Percentiles rank a stretch among this genome's conserved stretches.
Conservation (phyloP, 108 stramenopile genomes). For the Cyclotella atomus region DNA sequence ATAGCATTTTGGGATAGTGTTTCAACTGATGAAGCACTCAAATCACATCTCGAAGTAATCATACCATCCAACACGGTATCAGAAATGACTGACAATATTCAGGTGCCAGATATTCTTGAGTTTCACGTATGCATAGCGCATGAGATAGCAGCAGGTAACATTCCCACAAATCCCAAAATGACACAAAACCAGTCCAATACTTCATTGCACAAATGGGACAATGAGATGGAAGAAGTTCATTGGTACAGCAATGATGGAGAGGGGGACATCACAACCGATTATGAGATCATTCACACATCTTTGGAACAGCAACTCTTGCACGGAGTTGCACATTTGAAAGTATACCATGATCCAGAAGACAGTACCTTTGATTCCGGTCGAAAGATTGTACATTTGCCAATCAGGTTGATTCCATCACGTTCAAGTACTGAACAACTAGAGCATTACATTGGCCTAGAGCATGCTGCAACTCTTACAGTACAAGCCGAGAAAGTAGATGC, state of each 20-base stretch:
- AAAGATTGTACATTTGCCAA: constrained; percentile 18
- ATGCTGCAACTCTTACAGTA: background rate
- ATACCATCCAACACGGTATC: background rate
- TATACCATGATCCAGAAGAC: background rate
- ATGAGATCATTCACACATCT: background rate
- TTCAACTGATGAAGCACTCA: background rate
- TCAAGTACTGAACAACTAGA: background rate
- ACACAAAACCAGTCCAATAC: background rate
- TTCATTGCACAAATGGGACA: background rate
- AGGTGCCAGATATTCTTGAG: constrained; percentile 24
- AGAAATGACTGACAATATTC: background rate
- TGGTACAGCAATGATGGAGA: constrained; percentile 3
- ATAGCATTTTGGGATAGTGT: constrained; percentile 13
- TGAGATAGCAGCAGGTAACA: background rate
- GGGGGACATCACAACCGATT: background rate
- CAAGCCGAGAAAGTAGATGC: background rate
- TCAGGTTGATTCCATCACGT: background rate
- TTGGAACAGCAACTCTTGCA: background rate
- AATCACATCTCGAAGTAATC: constrained; percentile 19
- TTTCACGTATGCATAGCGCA: constrained; percentile 19
- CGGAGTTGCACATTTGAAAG: constrained; percentile 29
- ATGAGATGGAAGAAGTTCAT: constrained; percentile 1
- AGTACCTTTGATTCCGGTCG: background rate
- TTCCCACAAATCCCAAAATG: background rate
- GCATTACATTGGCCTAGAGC: background rate